These are phyloP conservation scores for Viridothelium virens DNA, from an alignment of 495 filamentous ascomycete genomes.

Conservation along the genomic window DNA sequence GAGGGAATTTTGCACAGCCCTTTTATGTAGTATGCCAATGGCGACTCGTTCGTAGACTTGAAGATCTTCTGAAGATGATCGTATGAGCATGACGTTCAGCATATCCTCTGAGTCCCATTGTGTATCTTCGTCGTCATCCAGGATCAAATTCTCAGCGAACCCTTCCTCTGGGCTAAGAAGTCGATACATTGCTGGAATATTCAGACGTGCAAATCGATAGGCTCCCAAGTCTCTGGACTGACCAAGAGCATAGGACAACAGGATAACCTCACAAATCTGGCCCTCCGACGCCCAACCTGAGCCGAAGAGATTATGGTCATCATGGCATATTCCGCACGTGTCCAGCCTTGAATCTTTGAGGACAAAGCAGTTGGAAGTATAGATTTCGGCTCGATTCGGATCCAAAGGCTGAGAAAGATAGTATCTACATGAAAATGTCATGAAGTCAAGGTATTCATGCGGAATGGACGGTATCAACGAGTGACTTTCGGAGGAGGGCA, in stretches of 20 bases:
- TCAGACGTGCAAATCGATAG: not conserved
- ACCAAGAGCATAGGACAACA: not conserved
- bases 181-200: not conserved
- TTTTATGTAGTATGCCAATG: not conserved
- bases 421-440: not conserved
- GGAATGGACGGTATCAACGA: not conserved
- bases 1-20: not conserved
- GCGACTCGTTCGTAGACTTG: not conserved
- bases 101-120: not conserved
- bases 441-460: not conserved
- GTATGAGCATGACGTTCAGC: conserved; percentile 3
- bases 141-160: not conserved
- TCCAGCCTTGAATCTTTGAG: not conserved
- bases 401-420: not conserved
- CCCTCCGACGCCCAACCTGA: not conserved
- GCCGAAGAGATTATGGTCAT: conserved; percentile 2
- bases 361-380: not conserved
- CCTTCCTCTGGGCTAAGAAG: not conserved
- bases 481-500: not conserved
- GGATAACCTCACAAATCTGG: not conserved
- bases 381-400: not conserved
- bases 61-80: not conserved
- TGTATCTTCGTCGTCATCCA: not conserved
- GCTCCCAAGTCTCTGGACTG: not conserved
- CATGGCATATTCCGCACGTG: not conserved